phyloP scores from a whole-genome alignment of 2,329 filamentous ascomycete genomes.

The Ophiostoma triangulosporum region DNA sequence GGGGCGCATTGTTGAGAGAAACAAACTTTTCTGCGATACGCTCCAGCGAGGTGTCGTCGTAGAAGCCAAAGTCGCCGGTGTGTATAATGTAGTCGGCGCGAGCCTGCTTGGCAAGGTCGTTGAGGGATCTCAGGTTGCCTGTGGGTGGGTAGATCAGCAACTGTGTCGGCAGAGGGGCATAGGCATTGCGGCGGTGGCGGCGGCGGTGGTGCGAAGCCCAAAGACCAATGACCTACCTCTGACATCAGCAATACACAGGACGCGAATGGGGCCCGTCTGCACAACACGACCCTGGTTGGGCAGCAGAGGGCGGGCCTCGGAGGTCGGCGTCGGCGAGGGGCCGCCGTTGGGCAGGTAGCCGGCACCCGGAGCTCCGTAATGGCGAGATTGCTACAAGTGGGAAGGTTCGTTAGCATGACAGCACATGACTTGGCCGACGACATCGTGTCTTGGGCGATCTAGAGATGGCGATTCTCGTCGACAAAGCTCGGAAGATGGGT shows the following conservation, averaged over 20 bases:
- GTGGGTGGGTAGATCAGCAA: constrained; percentile 11
- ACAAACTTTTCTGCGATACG: constrained; percentile 95
- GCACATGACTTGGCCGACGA: background rate
- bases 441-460: background rate
- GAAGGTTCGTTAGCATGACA: background rate
- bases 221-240: constrained; percentile 38
- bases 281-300: constrained; percentile 55
- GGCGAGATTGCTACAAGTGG: constrained; percentile 21
- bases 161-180: no score
- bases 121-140: constrained; percentile 93
- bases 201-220: background rate
- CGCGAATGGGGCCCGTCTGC: constrained; percentile 50
- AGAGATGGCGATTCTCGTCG: no score
- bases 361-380: constrained; percentile 15
- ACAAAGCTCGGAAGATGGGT: background rate
- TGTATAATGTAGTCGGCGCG: constrained; percentile 96
- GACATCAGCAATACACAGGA: constrained; percentile 60
- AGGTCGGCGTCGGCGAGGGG: constrained; percentile 33
- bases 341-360: constrained; percentile 49
- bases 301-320: constrained; percentile 49
- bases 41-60: constrained; percentile 89
- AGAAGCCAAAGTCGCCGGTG: constrained; percentile 98
- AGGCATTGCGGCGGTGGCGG: no score
- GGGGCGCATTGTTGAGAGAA: background rate
- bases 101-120: constrained; percentile 89